phyloP scores from a whole-genome alignment of 1,139 yeast species.

The Pneumocystis oryctolagi region DNA sequence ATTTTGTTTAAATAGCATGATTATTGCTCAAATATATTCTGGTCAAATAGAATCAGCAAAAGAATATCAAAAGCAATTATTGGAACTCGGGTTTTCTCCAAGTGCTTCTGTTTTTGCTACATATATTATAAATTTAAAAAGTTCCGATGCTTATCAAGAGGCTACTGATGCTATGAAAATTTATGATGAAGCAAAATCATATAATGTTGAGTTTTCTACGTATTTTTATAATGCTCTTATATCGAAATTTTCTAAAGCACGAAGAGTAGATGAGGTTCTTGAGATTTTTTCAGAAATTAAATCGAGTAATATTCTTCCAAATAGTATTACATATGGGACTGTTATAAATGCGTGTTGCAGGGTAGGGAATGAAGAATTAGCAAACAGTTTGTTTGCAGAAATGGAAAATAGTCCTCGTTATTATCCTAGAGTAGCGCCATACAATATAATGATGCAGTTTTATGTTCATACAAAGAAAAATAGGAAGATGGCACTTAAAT shows the following conservation, averaged over 20 bases:
- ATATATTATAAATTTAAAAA: slow-evolving; percentile 20
- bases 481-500: slow-evolving; percentile 23
- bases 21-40: slow-evolving; percentile 12
- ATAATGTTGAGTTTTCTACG: slow-evolving; percentile 23
- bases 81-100: slow-evolving; percentile 25
- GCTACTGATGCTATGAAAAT: slow-evolving; percentile 24
- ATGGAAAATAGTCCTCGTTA: slow-evolving; percentile 25
- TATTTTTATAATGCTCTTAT: slow-evolving; percentile 28
- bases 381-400: slow-evolving; percentile 24
- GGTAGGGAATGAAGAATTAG: slow-evolving; percentile 25
- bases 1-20: slow-evolving; percentile 11
- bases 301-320: slow-evolving; percentile 19
- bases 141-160: slow-evolving; percentile 22
- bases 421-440: slow-evolving; percentile 27
- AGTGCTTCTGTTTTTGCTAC: slow-evolving; percentile 27
- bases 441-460: slow-evolving; percentile 28
- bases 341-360: slow-evolving; percentile 29
- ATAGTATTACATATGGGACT: slow-evolving; percentile 28
- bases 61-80: slow-evolving; percentile 17
- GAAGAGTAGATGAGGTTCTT: slow-evolving; percentile 25
- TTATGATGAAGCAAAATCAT: slow-evolving; percentile 25
- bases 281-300: slow-evolving; percentile 25
- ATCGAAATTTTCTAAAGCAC: slow-evolving; percentile 26
- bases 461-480: slow-evolving; percentile 26
- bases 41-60: slow-evolving; percentile 9